phyloP scores from a whole-genome alignment of 2,329 filamentous ascomycete species.

The Trichoderma gracile region DNA sequence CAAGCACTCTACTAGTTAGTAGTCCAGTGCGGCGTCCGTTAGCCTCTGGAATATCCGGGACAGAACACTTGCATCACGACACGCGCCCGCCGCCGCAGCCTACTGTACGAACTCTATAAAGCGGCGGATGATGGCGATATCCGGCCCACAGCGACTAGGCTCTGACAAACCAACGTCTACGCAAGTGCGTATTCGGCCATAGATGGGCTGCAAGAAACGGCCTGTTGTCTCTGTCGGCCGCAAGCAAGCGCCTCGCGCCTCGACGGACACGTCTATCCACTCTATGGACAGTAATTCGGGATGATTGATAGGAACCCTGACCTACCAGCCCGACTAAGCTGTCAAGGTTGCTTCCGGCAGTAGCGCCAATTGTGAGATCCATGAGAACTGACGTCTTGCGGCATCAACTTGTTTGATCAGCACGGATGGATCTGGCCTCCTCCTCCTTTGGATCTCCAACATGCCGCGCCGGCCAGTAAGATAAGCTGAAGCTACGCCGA shows the following conservation, averaged over 20 bases:
- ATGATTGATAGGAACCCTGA: background rate
- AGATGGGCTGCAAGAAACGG: background rate
- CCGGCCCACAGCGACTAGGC: background rate
- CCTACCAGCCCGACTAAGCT: background rate
- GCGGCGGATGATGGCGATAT: background rate
- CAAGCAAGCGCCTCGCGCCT: conserved; percentile 8
- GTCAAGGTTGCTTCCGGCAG: conserved; percentile 5
- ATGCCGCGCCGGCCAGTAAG: conserved; percentile 4
- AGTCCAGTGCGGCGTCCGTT: background rate
- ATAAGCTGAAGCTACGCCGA: background rate
- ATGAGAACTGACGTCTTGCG: conserved; percentile 11
- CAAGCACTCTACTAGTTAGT: background rate
- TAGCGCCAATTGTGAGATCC: background rate
- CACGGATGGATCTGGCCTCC: conserved; percentile 21
- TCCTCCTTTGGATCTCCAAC: conserved; percentile 15
- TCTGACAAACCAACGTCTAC: too few species aligned
- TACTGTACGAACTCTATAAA: conserved; percentile 17
- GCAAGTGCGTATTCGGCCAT: too few species aligned
- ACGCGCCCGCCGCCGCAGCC: background rate
- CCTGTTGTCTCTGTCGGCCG: background rate
- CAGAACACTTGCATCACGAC: background rate
- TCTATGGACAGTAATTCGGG: background rate
- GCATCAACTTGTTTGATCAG: conserved; percentile 21
- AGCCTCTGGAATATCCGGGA: conserved; percentile 5
- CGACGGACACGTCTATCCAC: background rate